Evolutionary conservation across 306 rosid species (phyloP).

Genomic region (Hippophae tibetana): DNA sequence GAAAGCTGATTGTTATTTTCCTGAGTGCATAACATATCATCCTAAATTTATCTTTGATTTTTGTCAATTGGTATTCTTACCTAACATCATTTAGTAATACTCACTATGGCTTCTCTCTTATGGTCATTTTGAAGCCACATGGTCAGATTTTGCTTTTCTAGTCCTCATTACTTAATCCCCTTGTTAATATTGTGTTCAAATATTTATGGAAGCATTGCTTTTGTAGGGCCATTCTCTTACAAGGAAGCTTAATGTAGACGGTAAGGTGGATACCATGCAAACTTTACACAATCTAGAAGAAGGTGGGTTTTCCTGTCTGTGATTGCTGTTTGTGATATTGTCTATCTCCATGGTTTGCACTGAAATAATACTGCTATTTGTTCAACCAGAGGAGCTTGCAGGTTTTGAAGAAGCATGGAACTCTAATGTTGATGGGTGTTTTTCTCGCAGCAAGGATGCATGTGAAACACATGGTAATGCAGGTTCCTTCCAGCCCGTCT

Average conservation of each 20-base stretch:
- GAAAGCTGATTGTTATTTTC: neutral
- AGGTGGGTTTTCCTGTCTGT: conserved; percentile 35
- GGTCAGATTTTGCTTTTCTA: no score
- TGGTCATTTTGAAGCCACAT: no score
- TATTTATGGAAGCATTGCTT: conserved; percentile 9
- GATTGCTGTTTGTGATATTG: neutral
- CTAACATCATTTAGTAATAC: no score
- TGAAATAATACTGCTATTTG: neutral
- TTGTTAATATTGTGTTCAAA: neutral
- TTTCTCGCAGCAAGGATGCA: conserved; percentile 28
- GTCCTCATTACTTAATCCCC: neutral
- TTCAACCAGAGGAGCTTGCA: conserved; percentile 54
- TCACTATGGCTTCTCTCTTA: no score
- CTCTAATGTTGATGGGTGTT: conserved; percentile 29
- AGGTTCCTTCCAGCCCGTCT: conserved; percentile 1
- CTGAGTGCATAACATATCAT: neutral
- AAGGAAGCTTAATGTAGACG: conserved; percentile 68
- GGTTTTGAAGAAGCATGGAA: conserved; percentile 75
- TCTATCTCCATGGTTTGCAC: neutral
- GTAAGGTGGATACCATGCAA: conserved; percentile 55
- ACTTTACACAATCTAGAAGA: conserved; percentile 70
- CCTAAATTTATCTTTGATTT: neutral
- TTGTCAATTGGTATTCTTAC: no score
- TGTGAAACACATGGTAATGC: conserved; percentile 20
- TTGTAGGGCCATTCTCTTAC: conserved; percentile 73